Evolutionary conservation across 129 eudicot genomes (phyloP).

Genomic region (Lactuca saligna): DNA sequence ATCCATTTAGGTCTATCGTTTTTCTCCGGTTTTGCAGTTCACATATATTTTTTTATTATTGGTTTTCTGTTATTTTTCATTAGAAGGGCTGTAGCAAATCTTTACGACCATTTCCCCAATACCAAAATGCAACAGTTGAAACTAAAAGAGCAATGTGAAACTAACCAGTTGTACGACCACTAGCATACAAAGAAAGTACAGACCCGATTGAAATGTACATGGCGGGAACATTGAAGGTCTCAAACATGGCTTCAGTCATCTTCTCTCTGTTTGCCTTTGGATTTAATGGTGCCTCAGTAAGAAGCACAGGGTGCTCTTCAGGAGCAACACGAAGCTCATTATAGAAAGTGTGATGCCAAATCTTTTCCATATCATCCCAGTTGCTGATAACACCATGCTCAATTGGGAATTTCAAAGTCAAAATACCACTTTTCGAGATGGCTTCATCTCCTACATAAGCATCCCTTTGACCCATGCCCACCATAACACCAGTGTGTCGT

Average conservation of each 20-base stretch:
- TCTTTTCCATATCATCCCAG: constrained; percentile 62
- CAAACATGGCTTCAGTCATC: constrained; percentile 64
- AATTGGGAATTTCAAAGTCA: not conserved
- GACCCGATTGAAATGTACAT: constrained; percentile 63
- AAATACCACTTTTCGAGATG: not conserved
- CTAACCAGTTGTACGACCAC: constrained; percentile 80
- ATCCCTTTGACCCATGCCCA: constrained; percentile 9
- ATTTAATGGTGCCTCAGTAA: constrained; percentile 65
- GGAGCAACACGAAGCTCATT: constrained; percentile 85
- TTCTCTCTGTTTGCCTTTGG: constrained; percentile 70
- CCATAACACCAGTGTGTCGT: constrained; percentile 53
- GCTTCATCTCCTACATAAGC: not conserved
- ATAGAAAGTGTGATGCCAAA: constrained; percentile 80
- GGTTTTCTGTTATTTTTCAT: too few relatives aligned
- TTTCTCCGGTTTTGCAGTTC: too few relatives aligned
- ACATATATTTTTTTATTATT: too few relatives aligned
- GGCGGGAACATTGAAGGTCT: constrained; percentile 67
- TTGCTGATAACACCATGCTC: not conserved
- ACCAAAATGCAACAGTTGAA: not conserved
- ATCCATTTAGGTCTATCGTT: too few relatives aligned
- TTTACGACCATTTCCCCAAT: not conserved
- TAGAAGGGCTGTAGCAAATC: not conserved
- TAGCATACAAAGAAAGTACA: constrained; percentile 64
- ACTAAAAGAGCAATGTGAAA: constrained; percentile 1
- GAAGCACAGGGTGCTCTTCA: constrained; percentile 75